A percentile compares a stretch with the other conserved stretches of the same genome.
These are phyloP conservation scores for Apiotrichum montevideense DNA, from an alignment of 1,284 basidiomycete species.

Conservation along the genomic window DNA sequence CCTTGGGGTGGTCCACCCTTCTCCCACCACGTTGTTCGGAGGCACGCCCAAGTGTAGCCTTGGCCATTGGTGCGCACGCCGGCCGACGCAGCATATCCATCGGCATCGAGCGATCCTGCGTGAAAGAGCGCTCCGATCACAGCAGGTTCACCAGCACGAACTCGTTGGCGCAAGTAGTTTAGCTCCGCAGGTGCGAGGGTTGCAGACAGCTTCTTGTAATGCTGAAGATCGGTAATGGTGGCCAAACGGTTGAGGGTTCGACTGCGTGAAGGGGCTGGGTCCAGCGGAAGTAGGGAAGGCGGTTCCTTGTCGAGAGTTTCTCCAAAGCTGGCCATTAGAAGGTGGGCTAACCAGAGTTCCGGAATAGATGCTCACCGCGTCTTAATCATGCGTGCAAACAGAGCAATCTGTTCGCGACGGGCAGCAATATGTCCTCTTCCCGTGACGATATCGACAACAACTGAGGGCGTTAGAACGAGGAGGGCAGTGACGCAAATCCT, in stretches of 20 bases:
- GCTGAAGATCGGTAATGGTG: slow-evolving; percentile 60
- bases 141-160: slow-evolving; percentile 62
- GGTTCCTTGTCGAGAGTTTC: slow-evolving; percentile 41
- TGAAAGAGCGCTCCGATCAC: slow-evolving; percentile 65
- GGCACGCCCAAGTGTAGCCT: slow-evolving; percentile 48
- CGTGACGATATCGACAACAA: slow-evolving; percentile 65
- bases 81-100: slow-evolving; percentile 12
- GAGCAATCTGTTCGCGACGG: slow-evolving; percentile 57
- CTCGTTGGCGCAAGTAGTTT: slow-evolving; percentile 60
- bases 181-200: slow-evolving; percentile 67
- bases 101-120: slow-evolving; percentile 12
- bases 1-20: slow-evolving; percentile 52
- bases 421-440: slow-evolving; percentile 73
- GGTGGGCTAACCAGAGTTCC: background rate
- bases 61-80: slow-evolving; percentile 54
- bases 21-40: slow-evolving; percentile 73
- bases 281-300: slow-evolving; percentile 33
- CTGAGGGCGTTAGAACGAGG: slow-evolving; percentile 26
- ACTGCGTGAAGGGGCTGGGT: slow-evolving; percentile 50
- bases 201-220: slow-evolving; percentile 66
- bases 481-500: background rate
- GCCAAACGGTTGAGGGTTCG: slow-evolving; percentile 58
- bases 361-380: slow-evolving; percentile 28
- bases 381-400: slow-evolving; percentile 47
- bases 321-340: slow-evolving; percentile 29